Evolutionary conservation across 176 grass and related monocot genomes (phyloP).

Genomic region (Avena atlantica): DNA sequence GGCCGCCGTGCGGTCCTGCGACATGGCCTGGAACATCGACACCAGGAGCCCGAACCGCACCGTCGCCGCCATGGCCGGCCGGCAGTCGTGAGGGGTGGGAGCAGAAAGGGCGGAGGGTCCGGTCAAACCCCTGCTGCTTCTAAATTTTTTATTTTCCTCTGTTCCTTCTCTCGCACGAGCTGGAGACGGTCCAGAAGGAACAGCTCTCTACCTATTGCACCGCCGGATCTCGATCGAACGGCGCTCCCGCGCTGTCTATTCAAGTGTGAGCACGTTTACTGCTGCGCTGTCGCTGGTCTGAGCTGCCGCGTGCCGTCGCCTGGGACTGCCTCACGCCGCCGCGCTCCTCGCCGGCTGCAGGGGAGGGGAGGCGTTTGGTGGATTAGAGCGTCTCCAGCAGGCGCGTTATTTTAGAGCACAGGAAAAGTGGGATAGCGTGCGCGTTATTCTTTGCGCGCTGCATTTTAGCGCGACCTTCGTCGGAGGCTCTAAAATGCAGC

Average conservation of each 20-base stretch:
- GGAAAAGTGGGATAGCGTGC: no score
- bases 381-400: no score
- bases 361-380: no score
- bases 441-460: no score
- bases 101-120: background rate
- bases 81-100: background rate
- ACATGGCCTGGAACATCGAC: constrained; percentile 92
- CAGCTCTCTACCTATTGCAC: background rate
- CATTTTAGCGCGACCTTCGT: no score
- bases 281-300: no score
- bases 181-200: background rate
- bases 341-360: no score
- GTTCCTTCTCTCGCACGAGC: constrained; percentile 22
- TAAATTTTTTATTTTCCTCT: background rate
- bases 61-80: constrained; percentile 64
- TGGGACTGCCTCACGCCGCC: no score
- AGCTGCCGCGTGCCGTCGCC: no score
- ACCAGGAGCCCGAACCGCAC: constrained; percentile 80
- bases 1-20: constrained; percentile 55
- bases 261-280: no score
- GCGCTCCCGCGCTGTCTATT: background rate
- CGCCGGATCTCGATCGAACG: background rate
- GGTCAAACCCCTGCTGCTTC: background rate
- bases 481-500: no score
- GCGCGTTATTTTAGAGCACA: no score